phyloP scores from a whole-genome alignment of 306 rosid species.

The Cicer arietinum region DNA sequence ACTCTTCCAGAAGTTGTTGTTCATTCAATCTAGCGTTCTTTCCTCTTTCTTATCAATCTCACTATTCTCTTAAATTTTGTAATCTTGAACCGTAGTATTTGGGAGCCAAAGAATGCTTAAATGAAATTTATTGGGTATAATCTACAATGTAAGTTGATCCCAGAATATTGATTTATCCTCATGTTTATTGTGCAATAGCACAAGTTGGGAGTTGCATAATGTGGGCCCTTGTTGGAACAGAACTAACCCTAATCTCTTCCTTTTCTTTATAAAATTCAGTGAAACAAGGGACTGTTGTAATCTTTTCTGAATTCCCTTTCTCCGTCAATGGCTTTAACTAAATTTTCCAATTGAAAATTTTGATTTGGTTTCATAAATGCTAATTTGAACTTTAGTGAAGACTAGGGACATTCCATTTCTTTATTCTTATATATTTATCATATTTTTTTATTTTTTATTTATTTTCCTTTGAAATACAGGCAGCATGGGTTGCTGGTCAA shows the following conservation, averaged over 20 bases:
- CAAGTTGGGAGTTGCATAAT: background rate
- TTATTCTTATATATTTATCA: background rate
- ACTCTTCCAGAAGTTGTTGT: background rate
- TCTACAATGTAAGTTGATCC: background rate
- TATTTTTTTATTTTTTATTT: no score
- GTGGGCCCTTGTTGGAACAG: background rate
- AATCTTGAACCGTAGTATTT: background rate
- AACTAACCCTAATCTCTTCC: background rate
- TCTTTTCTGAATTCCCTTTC: slow-evolving; percentile 4
- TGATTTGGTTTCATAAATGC: slow-evolving; percentile 11
- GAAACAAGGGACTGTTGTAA: background rate
- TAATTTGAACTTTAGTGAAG: slow-evolving; percentile 2
- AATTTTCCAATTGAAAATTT: background rate
- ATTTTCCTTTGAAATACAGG: slow-evolving; percentile 56
- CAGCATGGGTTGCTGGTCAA: slow-evolving; percentile 99
- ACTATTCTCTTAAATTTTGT: background rate
- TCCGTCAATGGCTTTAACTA: background rate
- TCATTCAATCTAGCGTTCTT: background rate
- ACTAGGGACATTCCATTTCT: background rate
- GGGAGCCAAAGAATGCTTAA: background rate
- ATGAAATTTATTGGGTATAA: slow-evolving; percentile 13
- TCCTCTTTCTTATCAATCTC: background rate
- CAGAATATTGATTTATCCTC: background rate
- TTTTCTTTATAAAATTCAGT: background rate
- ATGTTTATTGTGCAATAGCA: background rate